Base-by-base conservation (phyloP, 305 asterid genomes). In the Fraxinus greggii region DNA sequence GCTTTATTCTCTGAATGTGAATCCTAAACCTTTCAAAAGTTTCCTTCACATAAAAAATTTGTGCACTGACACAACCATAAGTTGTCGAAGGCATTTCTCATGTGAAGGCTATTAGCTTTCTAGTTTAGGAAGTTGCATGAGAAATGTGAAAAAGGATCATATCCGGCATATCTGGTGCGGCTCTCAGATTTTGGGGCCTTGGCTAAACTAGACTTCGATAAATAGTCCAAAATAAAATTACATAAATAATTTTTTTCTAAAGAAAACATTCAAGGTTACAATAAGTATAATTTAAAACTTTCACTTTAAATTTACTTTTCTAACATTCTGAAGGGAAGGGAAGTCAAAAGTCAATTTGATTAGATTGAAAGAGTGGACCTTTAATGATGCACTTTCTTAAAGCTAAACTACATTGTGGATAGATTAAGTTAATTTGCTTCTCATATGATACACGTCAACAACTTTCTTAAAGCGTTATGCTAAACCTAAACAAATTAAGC, bases 401-500 rank as follows among this genome's bases (percentile, higher is more conserved):
- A 40, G 51, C 51, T 40, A 40, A 40, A 40, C 3, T 40, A 10
- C 51, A 40, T 40, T 10, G 15, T 40, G 51, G 51, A 12, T 40
- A 45, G 19, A 13, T 45, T 3, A 13, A 13, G 56, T 1, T 45
- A 45, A 45, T 13, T 45, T 45, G 56, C 56, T 13, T 45, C 6
- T 45, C 56, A 45, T 13, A 45, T 13, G 19, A 45, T 13, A 13
- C 56, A 45, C 56, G 56, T 45, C 19, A 45, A 13, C 19, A 0
- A 13, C 1, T 45, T 42, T 42, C 54, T 42, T 42, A 42, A 12
- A 42, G 54, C 54, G 4, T 42, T 42, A 42, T 10, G 51, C 51
- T 42, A 42, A 10, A 42, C 17, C 17, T 42, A 12, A 42, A 42
- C n/a, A 42, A 42, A 42, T 42, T 42, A 42, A 45, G 51, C 93